Evolutionary conservation across 495 filamentous ascomycete genomes (phyloP), one percentile per base, ranked within the genome.

Genomic region (Poronia punctata): DNA sequence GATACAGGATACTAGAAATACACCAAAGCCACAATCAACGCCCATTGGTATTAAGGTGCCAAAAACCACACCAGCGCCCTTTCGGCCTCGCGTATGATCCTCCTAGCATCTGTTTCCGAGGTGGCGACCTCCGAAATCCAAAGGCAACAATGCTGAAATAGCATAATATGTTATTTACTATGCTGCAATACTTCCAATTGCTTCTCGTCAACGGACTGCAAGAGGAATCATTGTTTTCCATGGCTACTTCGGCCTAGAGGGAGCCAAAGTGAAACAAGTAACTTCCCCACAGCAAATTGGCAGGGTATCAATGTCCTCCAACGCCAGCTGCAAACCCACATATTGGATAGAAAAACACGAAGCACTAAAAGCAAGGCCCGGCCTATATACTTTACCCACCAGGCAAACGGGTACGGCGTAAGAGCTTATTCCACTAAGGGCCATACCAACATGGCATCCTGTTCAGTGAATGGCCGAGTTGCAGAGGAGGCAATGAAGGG

Each of bases 401-500:
- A n/a, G n/a, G n/a, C n/a, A n/a, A n/a, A n/a, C n/a, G n/a, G n/a
- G n/a, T n/a, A n/a, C n/a, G n/a, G n/a, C n/a, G n/a, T n/a, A n/a
- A n/a, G n/a, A n/a, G n/a, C n/a, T n/a, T n/a, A n/a, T n/a, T n/a
- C n/a, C n/a, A n/a, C n/a, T n/a, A 18, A 19, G 16, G 14, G 10
- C 11, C 37, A 44, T 22, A 34, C 5, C 20, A 29, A 22, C 25
- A 29, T 12, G 11, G 31, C 27, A 14, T 33, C 17, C 16, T n/a
- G 40, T 17, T 54, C 46, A 61, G 18, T 64, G 53, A 27, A 71
- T 65, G 15, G 60, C 49, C 9, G 53, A 44, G 17, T 54, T 52
- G 33, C 68, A 72, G 7, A 70, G 50, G 9, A 70, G 53, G 26
- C 68, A 72, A 20, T 53, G 53, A 7, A 70, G 53, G 0, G 56